Percentiles rank a stretch among this genome's conserved stretches.
These are phyloP conservation scores for Malus hybrid DNA, from an alignment of 331 rosid genomes.

Conservation along the genomic window DNA sequence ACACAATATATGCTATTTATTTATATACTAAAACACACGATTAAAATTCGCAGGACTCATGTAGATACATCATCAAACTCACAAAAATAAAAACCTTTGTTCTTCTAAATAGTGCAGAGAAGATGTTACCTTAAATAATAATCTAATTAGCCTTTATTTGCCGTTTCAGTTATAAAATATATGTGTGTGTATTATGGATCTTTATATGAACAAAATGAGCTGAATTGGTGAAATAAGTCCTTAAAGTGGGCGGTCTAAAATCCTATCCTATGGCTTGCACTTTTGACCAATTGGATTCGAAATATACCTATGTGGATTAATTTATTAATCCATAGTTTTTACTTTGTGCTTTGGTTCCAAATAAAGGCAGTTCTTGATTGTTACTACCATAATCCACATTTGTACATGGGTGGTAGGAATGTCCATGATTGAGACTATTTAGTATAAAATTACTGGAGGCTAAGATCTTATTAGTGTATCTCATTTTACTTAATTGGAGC, in stretches of 20 bases:
- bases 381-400: slow-evolving; percentile 26
- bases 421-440: slow-evolving; percentile 7
- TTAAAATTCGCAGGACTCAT: too few species aligned
- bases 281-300: slow-evolving; percentile 38
- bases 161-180: too few species aligned
- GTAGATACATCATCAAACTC: too few species aligned
- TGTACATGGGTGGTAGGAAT: slow-evolving; percentile 14
- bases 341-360: slow-evolving; percentile 11
- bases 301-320: slow-evolving; percentile 14
- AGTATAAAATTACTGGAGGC: slow-evolving; percentile 3
- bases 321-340: background rate
- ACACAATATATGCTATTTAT: too few species aligned
- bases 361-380: slow-evolving; percentile 39
- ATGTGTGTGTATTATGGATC: too few species aligned
- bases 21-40: too few species aligned
- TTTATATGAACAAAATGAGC: background rate
- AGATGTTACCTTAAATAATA: too few species aligned
- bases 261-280: slow-evolving; percentile 31
- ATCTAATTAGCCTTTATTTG: too few species aligned
- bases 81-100: too few species aligned
- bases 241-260: slow-evolving; percentile 18
- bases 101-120: too few species aligned
- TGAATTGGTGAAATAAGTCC: background rate
- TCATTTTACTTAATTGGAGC: too few species aligned
- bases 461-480: background rate